Base-by-base conservation (phyloP, 768 basidiomycete genomes). In the Podaxis mareebaensis region DNA sequence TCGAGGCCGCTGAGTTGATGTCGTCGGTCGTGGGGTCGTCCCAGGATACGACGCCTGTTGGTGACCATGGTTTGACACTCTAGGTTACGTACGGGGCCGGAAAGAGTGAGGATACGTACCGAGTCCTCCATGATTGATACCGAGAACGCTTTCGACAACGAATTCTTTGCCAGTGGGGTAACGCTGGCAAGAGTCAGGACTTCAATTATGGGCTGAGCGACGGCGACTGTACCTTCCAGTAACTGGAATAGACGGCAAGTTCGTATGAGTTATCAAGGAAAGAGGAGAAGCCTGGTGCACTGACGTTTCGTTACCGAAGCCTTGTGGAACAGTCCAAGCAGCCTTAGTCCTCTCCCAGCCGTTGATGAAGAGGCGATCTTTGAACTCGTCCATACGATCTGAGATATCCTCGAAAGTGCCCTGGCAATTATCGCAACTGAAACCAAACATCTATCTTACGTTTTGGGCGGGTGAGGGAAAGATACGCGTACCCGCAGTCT, bases 261-360 rank as follows among this genome's bases (percentile, higher is more conserved):
- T 36, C 59, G 40, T 20, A 53, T 30, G 22, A 49, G 28, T 12
- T 51, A 46, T 7, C 17, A 36, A 13, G 26, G 40, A 20, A 36
- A 24, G 22, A 54, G 40, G 33, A 13, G 42, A 40, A 20, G 20
- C 33, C 3, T 36, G 20, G 10, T 10, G 28, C 40, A 74, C 78
- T 66, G 75, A 90, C 74, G 83, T 83, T 42, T 75, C 74, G 61
- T 81, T 82, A 28, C 90, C 89, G 69, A 93, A 93, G 0, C 82
- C 91, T 73, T 93, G 92, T 0, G 91, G 89, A 1, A 93, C 91
- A 1, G 87, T 85, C 92, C 91, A 93, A 0, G 92, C 80, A 1
- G 88, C 83, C 70, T 90, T 87, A 4, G 81, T 84, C 11, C 84
- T 76, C 66, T 87, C 86, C 86, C 89, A 89, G 1, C 88, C 89